These are phyloP conservation scores for Sphaerulina vaccinii DNA, from an alignment of 2,329 filamentous ascomycete species.

Conservation along the genomic window DNA sequence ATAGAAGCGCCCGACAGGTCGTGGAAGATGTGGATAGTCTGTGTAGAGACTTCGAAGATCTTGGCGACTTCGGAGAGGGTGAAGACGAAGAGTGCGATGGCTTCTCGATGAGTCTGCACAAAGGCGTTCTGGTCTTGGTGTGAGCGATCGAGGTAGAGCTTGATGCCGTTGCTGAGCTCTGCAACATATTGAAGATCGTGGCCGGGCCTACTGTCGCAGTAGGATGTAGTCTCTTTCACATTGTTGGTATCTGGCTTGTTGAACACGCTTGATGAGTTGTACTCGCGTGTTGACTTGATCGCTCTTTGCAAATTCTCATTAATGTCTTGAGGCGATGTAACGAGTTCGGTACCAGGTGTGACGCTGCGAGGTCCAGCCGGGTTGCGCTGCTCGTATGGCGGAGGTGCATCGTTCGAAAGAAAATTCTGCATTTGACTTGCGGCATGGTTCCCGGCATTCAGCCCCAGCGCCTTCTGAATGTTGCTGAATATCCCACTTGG, in stretches of 20 bases:
- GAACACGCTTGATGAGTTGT: conserved; percentile 73
- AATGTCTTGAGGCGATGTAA: conserved; percentile 49
- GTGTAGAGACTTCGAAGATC: conserved; percentile 69
- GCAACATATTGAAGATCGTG: conserved; percentile 72
- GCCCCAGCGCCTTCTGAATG: conserved; percentile 57
- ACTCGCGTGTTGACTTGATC: conserved; percentile 72
- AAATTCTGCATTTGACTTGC: conserved; percentile 36
- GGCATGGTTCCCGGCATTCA: conserved; percentile 45
- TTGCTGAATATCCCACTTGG: conserved; percentile 64
- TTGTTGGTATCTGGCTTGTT: conserved; percentile 67
- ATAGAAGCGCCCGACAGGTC: conserved; percentile 78
- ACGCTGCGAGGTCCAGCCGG: conserved; percentile 22
- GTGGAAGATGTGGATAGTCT: conserved; percentile 81
- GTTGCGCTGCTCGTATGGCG: conserved; percentile 35
- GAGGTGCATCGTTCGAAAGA: conserved; percentile 37
- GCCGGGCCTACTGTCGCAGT: conserved; percentile 75
- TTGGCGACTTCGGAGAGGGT: conserved; percentile 67
- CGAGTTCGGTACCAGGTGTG: conserved; percentile 34
- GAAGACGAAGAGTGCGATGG: conserved; percentile 67
- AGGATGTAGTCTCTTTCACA: conserved; percentile 75
- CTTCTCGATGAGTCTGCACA: conserved; percentile 57
- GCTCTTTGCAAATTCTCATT: conserved; percentile 74
- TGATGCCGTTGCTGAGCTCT: conserved; percentile 68
- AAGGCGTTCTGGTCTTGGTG: conserved; percentile 55
- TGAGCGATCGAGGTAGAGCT: conserved; percentile 68